phyloP scores from a whole-genome alignment of 768 basidiomycete species.

The Ramaria rubella region DNA sequence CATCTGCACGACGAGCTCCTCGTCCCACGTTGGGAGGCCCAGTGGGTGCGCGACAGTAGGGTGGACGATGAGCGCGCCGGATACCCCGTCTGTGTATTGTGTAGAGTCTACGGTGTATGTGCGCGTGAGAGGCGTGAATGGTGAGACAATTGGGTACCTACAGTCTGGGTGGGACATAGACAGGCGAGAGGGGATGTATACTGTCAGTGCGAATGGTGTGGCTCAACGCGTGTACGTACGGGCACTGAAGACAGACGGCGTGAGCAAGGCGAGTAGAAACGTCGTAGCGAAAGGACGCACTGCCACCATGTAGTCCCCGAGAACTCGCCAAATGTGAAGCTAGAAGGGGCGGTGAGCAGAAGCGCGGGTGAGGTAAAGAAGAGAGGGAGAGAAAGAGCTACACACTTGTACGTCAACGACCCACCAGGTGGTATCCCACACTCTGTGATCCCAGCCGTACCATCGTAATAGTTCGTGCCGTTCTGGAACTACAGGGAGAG shows the following conservation, averaged over 20 bases:
- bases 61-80: constrained; percentile 43
- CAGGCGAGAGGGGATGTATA: background rate
- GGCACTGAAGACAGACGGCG: constrained; percentile 19
- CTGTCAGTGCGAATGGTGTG: no score
- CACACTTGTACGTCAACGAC: constrained; percentile 33
- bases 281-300: constrained; percentile 21
- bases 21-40: constrained; percentile 32
- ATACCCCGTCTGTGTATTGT: constrained; percentile 44
- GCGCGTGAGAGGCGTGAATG: background rate
- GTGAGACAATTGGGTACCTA: constrained; percentile 5
- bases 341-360: constrained; percentile 30
- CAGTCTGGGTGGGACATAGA: constrained; percentile 13
- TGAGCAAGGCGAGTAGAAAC: background rate
- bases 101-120: constrained; percentile 17
- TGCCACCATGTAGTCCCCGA: constrained; percentile 48
- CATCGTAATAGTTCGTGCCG: constrained; percentile 44
- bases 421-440: constrained; percentile 49
- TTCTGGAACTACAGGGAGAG: constrained; percentile 29
- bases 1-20: no score
- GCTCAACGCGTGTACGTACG: no score
- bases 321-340: constrained; percentile 37
- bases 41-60: constrained; percentile 28
- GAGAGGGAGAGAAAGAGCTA: constrained; percentile 4
- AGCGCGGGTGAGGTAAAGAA: background rate
- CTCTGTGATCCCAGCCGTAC: constrained; percentile 40